phyloP scores from a whole-genome alignment of 208 protist species.

The Trichomonas gallinae region DNA sequence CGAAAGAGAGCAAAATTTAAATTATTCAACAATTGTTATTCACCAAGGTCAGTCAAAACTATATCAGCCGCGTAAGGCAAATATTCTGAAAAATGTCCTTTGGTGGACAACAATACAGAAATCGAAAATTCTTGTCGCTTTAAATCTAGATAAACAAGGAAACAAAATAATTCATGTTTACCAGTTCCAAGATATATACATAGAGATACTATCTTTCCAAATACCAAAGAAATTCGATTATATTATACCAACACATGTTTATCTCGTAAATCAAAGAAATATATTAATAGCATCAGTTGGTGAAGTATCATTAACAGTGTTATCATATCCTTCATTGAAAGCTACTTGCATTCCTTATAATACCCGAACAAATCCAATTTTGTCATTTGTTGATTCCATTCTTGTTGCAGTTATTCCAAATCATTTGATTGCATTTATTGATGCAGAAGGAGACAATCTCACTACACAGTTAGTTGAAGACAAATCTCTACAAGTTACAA shows the following conservation, averaged over 20 bases:
- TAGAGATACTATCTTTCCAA: neutral
- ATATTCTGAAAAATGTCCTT: neutral
- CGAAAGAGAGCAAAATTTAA: neutral
- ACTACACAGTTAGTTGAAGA: neutral
- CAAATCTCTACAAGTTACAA: neutral
- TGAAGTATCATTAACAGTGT: neutral
- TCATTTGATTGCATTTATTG: neutral
- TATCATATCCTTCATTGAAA: neutral
- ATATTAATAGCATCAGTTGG: neutral
- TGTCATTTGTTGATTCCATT: neutral
- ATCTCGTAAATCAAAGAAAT: neutral
- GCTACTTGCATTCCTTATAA: neutral
- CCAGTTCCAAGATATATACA: neutral
- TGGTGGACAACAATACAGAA: neutral
- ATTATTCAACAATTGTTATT: neutral
- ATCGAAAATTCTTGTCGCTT: neutral
- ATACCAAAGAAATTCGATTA: neutral
- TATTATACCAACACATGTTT: neutral
- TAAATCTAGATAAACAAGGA: neutral
- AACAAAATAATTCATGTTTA: neutral
- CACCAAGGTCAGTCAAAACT: neutral
- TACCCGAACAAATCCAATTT: neutral
- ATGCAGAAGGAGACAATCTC: neutral
- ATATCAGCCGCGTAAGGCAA: neutral
- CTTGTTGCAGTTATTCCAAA: neutral